Base-by-base conservation (phyloP, 2,329 filamentous ascomycete genomes). In the Colletotrichum costaricense region DNA sequence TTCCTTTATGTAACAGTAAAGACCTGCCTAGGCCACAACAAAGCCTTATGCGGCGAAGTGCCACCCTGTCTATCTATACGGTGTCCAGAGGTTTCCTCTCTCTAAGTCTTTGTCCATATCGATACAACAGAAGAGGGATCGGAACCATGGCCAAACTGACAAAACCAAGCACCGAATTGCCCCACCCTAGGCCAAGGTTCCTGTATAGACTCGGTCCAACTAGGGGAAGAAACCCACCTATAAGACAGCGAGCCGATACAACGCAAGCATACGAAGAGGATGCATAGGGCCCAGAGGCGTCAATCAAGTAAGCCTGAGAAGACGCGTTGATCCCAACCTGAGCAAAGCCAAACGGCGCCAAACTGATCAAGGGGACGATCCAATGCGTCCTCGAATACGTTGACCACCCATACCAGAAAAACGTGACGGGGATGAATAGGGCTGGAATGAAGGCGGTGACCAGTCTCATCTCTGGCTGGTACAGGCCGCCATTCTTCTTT, bases 1-100 rank as follows among this genome's bases (percentile, higher is more conserved):
- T 7, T 0, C 16, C 16, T 1, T 3, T 8, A 0, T 3, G 6
- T 19, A 2, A 19, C 6, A 42, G 14, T 4, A 1, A 42, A 42
- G 38, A 42, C 14, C 38, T 42, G 16, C 1, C 38, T 19, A 33
- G 30, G 30, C 30, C 5, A 42, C 2, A 1, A 42, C 0, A 19
- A 42, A 42, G 5, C 38, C 5, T 42, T 42, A 1, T 7, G 16
- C 38, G 6, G 38, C 38, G 38, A 19, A 2, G 2, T 14, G 14
- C 14, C 38, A 4, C 8, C 7, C 3, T 49, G 0, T 4, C 19
- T n/a, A 4, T 49, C 8, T 49, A 49, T 6, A 2, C 19, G 0
- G 3, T n/a, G 8, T 49, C 2, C 16, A 49, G 19, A 9, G 42
- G 42, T 19, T 8, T 22, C 8, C 42, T 49, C 42, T 49, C 19